A percentile compares a stretch with the other conserved stretches of the same genome.
phyloP scores from a whole-genome alignment of 306 rosid species.

The Cucurbita pepo region DNA sequence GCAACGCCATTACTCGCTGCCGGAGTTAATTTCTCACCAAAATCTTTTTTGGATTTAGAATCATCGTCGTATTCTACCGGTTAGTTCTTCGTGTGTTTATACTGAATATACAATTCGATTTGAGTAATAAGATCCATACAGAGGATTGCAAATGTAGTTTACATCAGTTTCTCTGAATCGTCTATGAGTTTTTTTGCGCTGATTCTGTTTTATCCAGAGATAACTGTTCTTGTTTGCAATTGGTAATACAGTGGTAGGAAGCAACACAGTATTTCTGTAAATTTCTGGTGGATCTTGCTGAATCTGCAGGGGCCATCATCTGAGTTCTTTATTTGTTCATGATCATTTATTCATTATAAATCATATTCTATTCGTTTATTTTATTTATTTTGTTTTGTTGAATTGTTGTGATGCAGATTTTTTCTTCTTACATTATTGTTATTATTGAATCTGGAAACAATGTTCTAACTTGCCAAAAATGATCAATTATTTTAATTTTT shows the following conservation, averaged over 20 bases:
- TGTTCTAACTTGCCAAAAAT: background rate
- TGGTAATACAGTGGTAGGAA: background rate
- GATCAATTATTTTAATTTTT: background rate
- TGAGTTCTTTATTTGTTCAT: background rate
- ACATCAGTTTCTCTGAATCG: background rate
- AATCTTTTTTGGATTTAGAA: background rate
- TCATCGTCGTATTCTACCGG: background rate
- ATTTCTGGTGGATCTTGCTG: background rate
- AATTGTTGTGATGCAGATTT: background rate
- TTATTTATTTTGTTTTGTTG: background rate
- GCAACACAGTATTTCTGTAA: background rate
- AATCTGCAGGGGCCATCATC: background rate
- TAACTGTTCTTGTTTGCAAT: background rate
- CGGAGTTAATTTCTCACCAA: slow-evolving; percentile 13
- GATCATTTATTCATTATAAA: background rate
- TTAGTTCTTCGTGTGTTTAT: slow-evolving; percentile 1
- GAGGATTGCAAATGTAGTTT: background rate
- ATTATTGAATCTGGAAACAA: background rate
- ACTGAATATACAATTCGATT: background rate
- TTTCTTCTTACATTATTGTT: too few species aligned
- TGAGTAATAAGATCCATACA: background rate
- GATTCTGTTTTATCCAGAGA: background rate
- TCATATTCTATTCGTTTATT: background rate
- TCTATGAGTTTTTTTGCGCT: background rate
- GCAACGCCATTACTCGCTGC: slow-evolving; percentile 75